Conservation (phyloP, 2,329 filamentous ascomycete species). For the Fusarium subglutinans region DNA sequence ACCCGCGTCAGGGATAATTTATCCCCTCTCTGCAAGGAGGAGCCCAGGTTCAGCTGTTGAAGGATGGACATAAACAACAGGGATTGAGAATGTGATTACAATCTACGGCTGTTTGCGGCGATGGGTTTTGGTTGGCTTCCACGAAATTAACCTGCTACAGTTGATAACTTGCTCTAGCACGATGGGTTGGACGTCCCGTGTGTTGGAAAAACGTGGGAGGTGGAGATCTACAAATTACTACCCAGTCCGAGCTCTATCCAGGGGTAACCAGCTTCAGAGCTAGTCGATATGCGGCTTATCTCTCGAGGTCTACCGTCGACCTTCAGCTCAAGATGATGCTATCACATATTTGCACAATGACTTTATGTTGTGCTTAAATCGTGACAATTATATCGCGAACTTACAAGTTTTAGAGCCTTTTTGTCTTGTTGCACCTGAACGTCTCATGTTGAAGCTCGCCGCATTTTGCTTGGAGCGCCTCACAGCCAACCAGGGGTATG, state of each 20-base stretch:
- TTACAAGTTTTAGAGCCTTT: background rate
- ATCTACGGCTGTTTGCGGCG: slow-evolving; percentile 6
- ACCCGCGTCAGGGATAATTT: slow-evolving; percentile 10
- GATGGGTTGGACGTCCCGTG: slow-evolving; percentile 16
- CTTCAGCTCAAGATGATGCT: background rate
- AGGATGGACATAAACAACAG: background rate
- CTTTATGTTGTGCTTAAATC: background rate
- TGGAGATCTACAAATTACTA: slow-evolving; percentile 29
- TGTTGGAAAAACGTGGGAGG: slow-evolving; percentile 25
- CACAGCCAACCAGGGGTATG: slow-evolving; percentile 12
- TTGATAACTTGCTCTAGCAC: slow-evolving; percentile 1
- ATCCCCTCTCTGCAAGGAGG: slow-evolving; percentile 7
- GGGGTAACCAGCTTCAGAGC: slow-evolving; percentile 14
- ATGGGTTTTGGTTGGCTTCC: slow-evolving; percentile 2
- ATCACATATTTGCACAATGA: background rate
- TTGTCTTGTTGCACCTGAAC: background rate
- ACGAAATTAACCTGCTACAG: slow-evolving; percentile 23
- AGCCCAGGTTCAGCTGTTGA: background rate
- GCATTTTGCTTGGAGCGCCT: slow-evolving; percentile 19
- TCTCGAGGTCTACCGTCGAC: background rate
- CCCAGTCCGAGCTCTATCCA: slow-evolving; percentile 30
- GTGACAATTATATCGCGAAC: background rate
- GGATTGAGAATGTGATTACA: background rate
- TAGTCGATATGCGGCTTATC: slow-evolving; percentile 20
- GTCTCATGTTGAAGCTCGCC: slow-evolving; percentile 14